Conservation (phyloP, 345 rosid genomes). For the Syzygium jambos region DNA sequence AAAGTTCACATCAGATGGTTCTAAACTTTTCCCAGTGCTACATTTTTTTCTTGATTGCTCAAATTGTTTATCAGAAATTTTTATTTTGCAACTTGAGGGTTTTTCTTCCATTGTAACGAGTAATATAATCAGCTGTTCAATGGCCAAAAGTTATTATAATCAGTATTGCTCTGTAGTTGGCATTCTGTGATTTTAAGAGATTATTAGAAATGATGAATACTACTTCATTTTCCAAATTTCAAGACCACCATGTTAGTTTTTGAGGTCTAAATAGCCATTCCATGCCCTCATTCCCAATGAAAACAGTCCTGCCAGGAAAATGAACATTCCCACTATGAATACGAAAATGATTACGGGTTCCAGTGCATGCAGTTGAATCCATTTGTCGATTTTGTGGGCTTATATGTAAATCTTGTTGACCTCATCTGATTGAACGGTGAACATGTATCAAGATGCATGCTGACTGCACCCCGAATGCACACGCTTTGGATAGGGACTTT, state of each 20-base stretch:
- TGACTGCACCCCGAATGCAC: neutral
- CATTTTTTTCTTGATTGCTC: neutral
- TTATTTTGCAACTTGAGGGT: neutral
- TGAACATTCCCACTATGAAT: neutral
- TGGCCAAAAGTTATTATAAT: neutral
- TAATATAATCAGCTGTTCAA: neutral
- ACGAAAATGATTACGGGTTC: neutral
- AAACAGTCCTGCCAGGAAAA: neutral
- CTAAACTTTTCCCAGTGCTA: neutral
- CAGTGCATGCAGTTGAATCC: neutral
- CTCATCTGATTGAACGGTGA: neutral
- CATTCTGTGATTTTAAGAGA: neutral
- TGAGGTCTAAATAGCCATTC: too few species aligned
- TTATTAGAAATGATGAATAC: neutral
- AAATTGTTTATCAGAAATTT: neutral
- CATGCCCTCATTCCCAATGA: neutral
- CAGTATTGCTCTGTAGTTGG: neutral
- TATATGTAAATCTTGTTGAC: neutral
- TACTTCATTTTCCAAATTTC: neutral
- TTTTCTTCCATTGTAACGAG: neutral
- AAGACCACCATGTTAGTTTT: neutral
- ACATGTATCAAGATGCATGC: neutral
- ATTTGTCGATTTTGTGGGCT: neutral
- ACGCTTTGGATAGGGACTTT: neutral
- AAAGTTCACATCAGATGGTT: neutral